A percentile compares a stretch with the other conserved stretches of the same genome.
These are phyloP conservation scores for Auriscalpium orientale DNA, from an alignment of 768 basidiomycete genomes.

Conservation along the genomic window DNA sequence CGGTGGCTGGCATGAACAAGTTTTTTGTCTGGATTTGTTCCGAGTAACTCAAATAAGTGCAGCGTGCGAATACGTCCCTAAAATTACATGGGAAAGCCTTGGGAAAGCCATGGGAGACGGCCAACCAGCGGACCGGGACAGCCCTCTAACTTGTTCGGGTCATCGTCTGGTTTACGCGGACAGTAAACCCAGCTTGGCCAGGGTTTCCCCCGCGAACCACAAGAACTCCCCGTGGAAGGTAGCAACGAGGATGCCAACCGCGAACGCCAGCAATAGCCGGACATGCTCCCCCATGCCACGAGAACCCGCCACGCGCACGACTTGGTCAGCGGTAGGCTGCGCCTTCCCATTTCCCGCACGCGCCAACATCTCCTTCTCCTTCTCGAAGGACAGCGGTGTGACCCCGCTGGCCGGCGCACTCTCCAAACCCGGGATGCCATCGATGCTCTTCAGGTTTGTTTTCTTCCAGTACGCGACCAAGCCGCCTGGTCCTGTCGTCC, in stretches of 20 bases:
- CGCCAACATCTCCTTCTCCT: slow-evolving; percentile 1
- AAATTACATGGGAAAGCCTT: too few relatives aligned
- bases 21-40: too few relatives aligned
- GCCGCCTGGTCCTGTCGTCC: slow-evolving; percentile 25
- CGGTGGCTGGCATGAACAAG: too few relatives aligned
- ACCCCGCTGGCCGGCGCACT: slow-evolving; percentile 20
- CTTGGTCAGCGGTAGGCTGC: background rate
- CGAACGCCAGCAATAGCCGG: slow-evolving; percentile 23
- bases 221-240: background rate
- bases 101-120: too few relatives aligned
- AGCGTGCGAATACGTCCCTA: too few relatives aligned
- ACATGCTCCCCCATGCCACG: slow-evolving; percentile 1
- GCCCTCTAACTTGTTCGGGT: too few relatives aligned
- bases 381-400: slow-evolving; percentile 15
- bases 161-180: too few relatives aligned
- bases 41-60: too few relatives aligned
- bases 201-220: background rate
- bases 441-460: slow-evolving; percentile 44
- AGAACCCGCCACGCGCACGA: background rate
- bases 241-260: slow-evolving; percentile 19
- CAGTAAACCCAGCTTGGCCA: too few relatives aligned
- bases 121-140: too few relatives aligned
- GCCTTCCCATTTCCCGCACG: background rate
- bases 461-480: slow-evolving; percentile 49
- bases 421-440: slow-evolving; percentile 46